Percentiles rank a stretch among this genome's conserved stretches.
phyloP scores from a whole-genome alignment of 2,329 filamentous ascomycete species.

The Cadophora gregata region DNA sequence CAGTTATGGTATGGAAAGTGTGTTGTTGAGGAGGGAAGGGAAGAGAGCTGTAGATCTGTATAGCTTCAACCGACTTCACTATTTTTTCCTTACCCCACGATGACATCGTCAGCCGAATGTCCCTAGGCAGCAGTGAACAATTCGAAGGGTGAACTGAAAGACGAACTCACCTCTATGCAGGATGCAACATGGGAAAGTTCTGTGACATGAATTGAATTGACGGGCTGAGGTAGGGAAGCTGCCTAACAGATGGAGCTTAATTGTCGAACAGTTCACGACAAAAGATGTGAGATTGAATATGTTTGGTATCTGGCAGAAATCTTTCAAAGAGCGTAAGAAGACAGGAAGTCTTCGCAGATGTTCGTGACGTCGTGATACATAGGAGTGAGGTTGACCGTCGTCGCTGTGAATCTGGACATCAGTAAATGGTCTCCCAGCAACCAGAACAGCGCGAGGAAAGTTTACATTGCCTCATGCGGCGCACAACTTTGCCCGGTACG shows the following conservation, averaged over 20 bases:
- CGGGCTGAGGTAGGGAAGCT: not conserved
- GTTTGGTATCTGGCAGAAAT: slow-evolving; percentile 9
- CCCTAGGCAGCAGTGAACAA: slow-evolving; percentile 26
- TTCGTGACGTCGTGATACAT: slow-evolving; percentile 30
- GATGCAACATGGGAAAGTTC: slow-evolving; percentile 9
- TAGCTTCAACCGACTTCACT: slow-evolving; percentile 13
- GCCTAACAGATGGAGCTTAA: slow-evolving; percentile 6
- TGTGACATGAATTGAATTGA: not conserved
- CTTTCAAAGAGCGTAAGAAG: slow-evolving; percentile 37
- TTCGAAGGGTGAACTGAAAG: slow-evolving; percentile 1
- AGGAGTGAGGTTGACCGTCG: slow-evolving; percentile 24
- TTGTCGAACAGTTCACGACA: not conserved
- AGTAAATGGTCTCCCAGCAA: slow-evolving; percentile 40
- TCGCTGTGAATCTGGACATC: slow-evolving; percentile 35
- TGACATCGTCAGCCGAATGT: slow-evolving; percentile 12
- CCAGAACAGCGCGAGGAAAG: slow-evolving; percentile 20
- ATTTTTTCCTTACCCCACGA: slow-evolving; percentile 15
- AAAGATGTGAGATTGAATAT: not conserved
- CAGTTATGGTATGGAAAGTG: slow-evolving; percentile 20
- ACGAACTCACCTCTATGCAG: not conserved
- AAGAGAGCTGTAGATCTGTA: slow-evolving; percentile 24
- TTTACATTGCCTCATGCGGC: slow-evolving; percentile 35
- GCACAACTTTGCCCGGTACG: slow-evolving; percentile 38
- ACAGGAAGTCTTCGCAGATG: slow-evolving; percentile 31
- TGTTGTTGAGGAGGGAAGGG: slow-evolving; percentile 19